These are phyloP conservation scores for Exophiala phaeomuriformis DNA, from an alignment of 2,329 filamentous ascomycete genomes.

Conservation along the genomic window DNA sequence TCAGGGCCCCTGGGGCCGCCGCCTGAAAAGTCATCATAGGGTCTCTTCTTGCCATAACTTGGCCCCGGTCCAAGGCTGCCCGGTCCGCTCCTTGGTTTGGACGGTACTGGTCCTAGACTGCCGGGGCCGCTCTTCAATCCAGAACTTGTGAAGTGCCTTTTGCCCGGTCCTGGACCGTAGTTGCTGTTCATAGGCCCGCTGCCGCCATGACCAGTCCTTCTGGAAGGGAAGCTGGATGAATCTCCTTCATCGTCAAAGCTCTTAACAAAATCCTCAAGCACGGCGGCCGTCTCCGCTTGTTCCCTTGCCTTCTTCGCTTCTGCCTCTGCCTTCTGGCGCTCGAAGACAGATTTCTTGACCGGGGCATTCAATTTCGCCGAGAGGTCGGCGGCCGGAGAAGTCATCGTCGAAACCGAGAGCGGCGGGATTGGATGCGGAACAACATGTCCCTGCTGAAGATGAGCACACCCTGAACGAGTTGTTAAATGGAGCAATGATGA, in stretches of 20 bases:
- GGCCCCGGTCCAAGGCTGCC: constrained; percentile 53
- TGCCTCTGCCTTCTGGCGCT: constrained; percentile 79
- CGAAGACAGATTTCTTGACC: constrained; percentile 77
- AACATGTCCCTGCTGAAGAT: not conserved
- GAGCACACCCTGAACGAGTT: no score
- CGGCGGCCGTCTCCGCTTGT: constrained; percentile 77
- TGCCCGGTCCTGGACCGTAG: constrained; percentile 40
- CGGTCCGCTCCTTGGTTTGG: constrained; percentile 50
- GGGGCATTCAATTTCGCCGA: constrained; percentile 67
- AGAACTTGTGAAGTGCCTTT: constrained; percentile 54
- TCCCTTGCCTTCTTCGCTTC: constrained; percentile 81
- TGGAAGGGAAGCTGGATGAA: constrained; percentile 20
- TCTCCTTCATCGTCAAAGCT: constrained; percentile 47
- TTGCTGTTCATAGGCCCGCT: constrained; percentile 28
- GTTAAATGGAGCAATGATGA: no score
- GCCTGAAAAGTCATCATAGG: constrained; percentile 36
- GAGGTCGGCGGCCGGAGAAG: constrained; percentile 46
- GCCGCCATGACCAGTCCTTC: constrained; percentile 29
- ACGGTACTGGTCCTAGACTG: constrained; percentile 37
- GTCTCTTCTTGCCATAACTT: constrained; percentile 50
- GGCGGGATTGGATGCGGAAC: not conserved
- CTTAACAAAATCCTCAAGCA: constrained; percentile 81
- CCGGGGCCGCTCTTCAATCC: constrained; percentile 45
- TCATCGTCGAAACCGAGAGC: constrained; percentile 2
- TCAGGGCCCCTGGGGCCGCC: not conserved